Evolutionary conservation across 306 rosid genomes (phyloP).

Genomic region (Prunus dulcis): DNA sequence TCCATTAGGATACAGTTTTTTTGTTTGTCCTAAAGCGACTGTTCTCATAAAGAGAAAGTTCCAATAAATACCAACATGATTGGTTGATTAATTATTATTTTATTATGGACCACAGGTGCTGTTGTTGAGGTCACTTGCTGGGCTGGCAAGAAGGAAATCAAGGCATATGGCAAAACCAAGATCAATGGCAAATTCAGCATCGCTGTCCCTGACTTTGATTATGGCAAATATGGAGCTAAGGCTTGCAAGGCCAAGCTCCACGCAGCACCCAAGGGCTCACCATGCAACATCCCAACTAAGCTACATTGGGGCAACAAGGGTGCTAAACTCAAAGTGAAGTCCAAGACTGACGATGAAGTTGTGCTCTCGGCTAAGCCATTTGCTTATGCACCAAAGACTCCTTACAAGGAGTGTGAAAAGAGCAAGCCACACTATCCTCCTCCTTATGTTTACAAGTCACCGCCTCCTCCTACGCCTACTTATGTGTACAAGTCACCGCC

Average conservation of each 20-base stretch:
- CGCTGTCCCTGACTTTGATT: constrained; percentile 50
- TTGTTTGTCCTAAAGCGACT: too few species aligned
- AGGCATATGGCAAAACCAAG: constrained; percentile 74
- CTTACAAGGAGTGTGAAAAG: constrained; percentile 57
- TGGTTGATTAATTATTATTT: background rate
- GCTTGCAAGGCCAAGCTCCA: constrained; percentile 81
- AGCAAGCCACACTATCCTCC: constrained; percentile 54
- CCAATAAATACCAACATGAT: background rate
- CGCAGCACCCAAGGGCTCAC: constrained; percentile 74
- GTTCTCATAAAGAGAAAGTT: too few species aligned
- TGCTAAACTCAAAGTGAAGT: constrained; percentile 59
- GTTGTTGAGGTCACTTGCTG: constrained; percentile 77
- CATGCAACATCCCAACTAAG: constrained; percentile 68
- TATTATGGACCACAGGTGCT: constrained; percentile 45
- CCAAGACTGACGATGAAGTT: constrained; percentile 65
- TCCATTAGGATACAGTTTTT: background rate
- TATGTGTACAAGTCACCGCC: constrained; percentile 43
- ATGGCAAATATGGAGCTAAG: constrained; percentile 52
- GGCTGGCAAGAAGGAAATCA: constrained; percentile 56
- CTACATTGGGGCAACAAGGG: constrained; percentile 52
- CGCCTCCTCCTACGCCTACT: constrained; percentile 38
- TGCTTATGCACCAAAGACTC: constrained; percentile 81
- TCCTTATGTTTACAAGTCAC: constrained; percentile 58
- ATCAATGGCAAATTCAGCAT: constrained; percentile 76
- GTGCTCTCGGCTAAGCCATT: constrained; percentile 72